Base-by-base conservation (phyloP, 148 eudicot species). In the Fallopia convolvulus region DNA sequence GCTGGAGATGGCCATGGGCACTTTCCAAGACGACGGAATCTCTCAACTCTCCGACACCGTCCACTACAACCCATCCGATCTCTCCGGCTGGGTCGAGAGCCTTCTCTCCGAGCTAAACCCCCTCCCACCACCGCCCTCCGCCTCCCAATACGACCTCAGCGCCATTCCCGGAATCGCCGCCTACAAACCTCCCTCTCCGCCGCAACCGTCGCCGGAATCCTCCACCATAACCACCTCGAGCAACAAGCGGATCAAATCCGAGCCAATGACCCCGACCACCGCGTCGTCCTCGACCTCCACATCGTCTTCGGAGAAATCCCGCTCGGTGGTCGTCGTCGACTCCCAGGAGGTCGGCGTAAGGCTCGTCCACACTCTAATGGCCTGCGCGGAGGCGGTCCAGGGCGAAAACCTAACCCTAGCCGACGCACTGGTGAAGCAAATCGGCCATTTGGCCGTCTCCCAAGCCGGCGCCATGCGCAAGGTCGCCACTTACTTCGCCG, bases 61-160 rank as follows among this genome's bases (percentile, higher is more conserved):
- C 71, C 99, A 94, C 44, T 88, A 85, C 74, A 94, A 94, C 74
- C 99, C 99, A 0, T 87, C 99, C 42, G 97, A 94, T 88, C 86
- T 92, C 0, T 86, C 91, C 0, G 85, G 86, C 0, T 94, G 99
- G 99, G 81, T 88, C 2, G 85, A 92, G 44, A 89, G 80, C 65
- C 87, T 94, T 91, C 75, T 92, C 0, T 81, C 89, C 0, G 98
- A 91, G 89, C 82, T 91, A 7, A 70, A 33, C n/a, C 73, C 71
- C 71, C 2, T 18, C 17, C 50, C 3, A 8, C 72, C 70, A 8
- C 11, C 47, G 11, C 70, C 26, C 55, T 32, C 72, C 36, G 20
- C 44, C 63, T 76, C 72, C 3, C 74, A 77, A 17, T 77, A 77
- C 23, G 79, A 77, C 70, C 68, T 77, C 33, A 30, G 74, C 3